phyloP scores from a whole-genome alignment of 2,329 filamentous ascomycete genomes.

The Chrysoporthe austroafricana region DNA sequence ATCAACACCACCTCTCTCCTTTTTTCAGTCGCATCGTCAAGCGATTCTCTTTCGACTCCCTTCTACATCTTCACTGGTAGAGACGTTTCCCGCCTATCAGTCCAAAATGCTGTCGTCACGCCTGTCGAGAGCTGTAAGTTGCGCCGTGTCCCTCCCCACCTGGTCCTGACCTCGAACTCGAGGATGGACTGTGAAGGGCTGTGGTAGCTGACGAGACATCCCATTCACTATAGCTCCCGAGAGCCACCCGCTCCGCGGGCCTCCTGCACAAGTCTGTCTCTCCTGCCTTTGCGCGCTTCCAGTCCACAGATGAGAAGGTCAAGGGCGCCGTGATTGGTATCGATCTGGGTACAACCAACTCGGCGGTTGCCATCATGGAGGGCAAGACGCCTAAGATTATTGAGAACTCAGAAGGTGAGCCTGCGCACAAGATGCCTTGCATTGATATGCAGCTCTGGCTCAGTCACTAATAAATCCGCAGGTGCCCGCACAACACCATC shows the following conservation, averaged over 20 bases:
- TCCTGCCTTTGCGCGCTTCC: constrained; percentile 77
- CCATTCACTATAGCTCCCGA: constrained; percentile 66
- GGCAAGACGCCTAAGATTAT: constrained; percentile 95
- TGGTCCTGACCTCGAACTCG: constrained; percentile 2
- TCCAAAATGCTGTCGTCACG: constrained; percentile 73
- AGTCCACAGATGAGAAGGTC: constrained; percentile 83
- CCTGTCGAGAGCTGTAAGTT: constrained; percentile 75
- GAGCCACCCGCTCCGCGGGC: constrained; percentile 72
- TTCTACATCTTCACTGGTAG: constrained; percentile 41
- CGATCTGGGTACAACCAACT: constrained; percentile 97
- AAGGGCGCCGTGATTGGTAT: constrained; percentile 97
- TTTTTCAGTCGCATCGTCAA: constrained; percentile 24
- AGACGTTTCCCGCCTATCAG: constrained; percentile 38
- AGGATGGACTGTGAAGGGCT: not conserved
- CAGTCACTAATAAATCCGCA: constrained; percentile 39
- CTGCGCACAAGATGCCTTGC: too few relatives aligned
- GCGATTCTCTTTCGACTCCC: constrained; percentile 32
- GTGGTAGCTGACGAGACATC: constrained; percentile 28
- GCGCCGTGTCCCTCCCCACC: not conserved
- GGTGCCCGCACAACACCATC: constrained; percentile 91
- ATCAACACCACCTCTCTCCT: constrained; percentile 33
- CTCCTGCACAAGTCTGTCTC: constrained; percentile 71
- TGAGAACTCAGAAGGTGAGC: constrained; percentile 90
- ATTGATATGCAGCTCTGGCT: too few relatives aligned
- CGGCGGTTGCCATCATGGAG: constrained; percentile 96